Percentiles rank a stretch among this genome's conserved stretches.
Conservation (phyloP, 805 yeast species). For the Jamesozyma piceae region DNA sequence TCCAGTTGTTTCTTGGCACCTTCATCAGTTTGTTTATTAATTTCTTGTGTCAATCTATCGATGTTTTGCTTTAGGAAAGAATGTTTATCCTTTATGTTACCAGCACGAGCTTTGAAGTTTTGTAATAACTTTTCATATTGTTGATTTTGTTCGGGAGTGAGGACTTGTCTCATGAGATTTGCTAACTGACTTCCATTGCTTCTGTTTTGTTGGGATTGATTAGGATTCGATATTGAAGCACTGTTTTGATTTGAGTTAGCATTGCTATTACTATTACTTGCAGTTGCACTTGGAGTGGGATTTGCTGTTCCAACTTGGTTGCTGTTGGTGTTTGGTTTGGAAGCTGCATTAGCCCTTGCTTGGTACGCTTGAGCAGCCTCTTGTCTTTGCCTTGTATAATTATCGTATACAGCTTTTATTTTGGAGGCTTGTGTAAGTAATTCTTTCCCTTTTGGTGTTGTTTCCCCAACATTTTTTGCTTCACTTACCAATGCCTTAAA, state of each 20-base stretch:
- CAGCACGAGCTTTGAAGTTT: constrained; percentile 24
- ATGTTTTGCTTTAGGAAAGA: constrained; percentile 24
- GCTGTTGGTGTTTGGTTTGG: constrained; percentile 2
- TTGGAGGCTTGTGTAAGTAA: constrained; percentile 54
- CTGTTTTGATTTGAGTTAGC: constrained; percentile 5
- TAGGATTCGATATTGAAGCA: background rate
- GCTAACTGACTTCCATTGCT: constrained; percentile 14
- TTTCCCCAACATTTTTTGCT: constrained; percentile 54
- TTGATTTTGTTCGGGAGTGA: constrained; percentile 26
- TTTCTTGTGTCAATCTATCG: constrained; percentile 24
- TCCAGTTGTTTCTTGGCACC: constrained; percentile 22
- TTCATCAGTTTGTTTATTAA: constrained; percentile 19
- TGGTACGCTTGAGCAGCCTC: constrained; percentile 13
- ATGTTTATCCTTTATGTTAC: constrained; percentile 25
- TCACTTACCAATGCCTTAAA: constrained; percentile 49
- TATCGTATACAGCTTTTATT: constrained; percentile 50
- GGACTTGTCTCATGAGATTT: constrained; percentile 22
- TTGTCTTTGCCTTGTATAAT: constrained; percentile 36
- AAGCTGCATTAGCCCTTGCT: background rate
- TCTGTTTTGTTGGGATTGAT: constrained; percentile 7
- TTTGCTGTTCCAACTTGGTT: background rate
- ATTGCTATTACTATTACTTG: constrained; percentile 4
- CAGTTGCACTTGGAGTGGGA: background rate
- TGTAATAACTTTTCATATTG: constrained; percentile 23
- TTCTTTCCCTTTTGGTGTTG: constrained; percentile 52